A percentile compares a stretch with the other conserved stretches of the same genome.
These are phyloP conservation scores for Backusella mclennaniae DNA, from an alignment of 192 early-diverging fungal genomes.

Conservation along the genomic window DNA sequence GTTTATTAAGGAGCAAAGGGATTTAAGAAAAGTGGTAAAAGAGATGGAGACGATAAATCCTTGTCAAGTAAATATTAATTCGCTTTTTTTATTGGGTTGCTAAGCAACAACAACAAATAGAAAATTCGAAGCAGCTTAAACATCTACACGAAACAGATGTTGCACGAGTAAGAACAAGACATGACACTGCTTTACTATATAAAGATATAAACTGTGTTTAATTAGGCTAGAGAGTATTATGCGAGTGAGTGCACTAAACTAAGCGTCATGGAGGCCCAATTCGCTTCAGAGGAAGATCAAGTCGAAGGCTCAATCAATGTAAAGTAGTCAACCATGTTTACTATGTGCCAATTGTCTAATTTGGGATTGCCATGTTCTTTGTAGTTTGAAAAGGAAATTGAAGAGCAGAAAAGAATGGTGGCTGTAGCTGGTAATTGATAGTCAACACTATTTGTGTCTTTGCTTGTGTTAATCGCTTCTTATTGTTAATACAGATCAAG, in stretches of 20 bases:
- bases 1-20: conserved; percentile 65
- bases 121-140: conserved; percentile 18
- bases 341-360: background rate
- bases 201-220: background rate
- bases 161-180: conserved; percentile 17
- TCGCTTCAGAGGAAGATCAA: background rate
- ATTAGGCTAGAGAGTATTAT: conserved; percentile 22
- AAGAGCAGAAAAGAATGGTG: conserved; percentile 18
- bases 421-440: conserved; percentile 6
- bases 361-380: conserved; percentile 2
- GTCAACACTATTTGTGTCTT: background rate
- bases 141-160: conserved; percentile 16
- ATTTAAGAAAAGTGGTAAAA: conserved; percentile 51
- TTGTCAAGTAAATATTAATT: background rate
- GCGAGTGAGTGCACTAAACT: conserved; percentile 10
- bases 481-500: conserved; percentile 29
- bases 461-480: background rate
- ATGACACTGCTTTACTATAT: background rate
- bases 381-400: conserved; percentile 26
- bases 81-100: background rate
- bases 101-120: conserved; percentile 19
- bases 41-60: too few species aligned
- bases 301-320: background rate
- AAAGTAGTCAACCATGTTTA: background rate
- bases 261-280: background rate